phyloP scores from a whole-genome alignment of 805 yeast species.

The Starmerella floricola region DNA sequence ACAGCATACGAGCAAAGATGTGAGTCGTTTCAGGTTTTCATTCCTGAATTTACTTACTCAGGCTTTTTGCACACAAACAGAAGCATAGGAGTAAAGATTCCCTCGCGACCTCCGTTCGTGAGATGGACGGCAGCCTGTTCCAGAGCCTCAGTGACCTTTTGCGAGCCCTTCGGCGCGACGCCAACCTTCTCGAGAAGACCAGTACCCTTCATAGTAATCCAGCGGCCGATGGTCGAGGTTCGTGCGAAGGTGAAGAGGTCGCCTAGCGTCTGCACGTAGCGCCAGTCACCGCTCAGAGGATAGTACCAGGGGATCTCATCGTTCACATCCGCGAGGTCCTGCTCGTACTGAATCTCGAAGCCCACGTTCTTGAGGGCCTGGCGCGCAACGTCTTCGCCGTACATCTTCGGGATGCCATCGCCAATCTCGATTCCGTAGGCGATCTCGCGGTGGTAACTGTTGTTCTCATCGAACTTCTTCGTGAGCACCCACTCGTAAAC shows the following conservation, averaged over 20 bases:
- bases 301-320: conserved; percentile 95
- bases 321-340: conserved; percentile 69
- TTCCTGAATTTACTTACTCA: too few species aligned
- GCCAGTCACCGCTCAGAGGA: conserved; percentile 91
- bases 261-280: conserved; percentile 61
- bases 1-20: too few species aligned
- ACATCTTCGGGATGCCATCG: conserved; percentile 98
- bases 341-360: conserved; percentile 60
- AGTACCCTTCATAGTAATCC: conserved; percentile 66
- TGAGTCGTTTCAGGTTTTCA: too few species aligned
- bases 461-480: conserved; percentile 73
- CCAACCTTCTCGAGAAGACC: conserved; percentile 74
- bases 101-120: conserved; percentile 82
- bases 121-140: conserved; percentile 95
- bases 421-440: conserved; percentile 97
- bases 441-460: conserved; percentile 81
- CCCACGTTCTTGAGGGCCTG: conserved; percentile 79
- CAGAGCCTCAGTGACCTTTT: conserved; percentile 78
- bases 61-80: conserved; percentile 84
- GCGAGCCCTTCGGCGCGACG: conserved; percentile 84
- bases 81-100: conserved; percentile 96
- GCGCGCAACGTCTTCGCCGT: conserved; percentile 69
- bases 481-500: conserved; percentile 99
- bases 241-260: conserved; percentile 79
- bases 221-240: conserved; percentile 79